Conservation (phyloP, 768 basidiomycete genomes). For the Mycena galericulata region DNA sequence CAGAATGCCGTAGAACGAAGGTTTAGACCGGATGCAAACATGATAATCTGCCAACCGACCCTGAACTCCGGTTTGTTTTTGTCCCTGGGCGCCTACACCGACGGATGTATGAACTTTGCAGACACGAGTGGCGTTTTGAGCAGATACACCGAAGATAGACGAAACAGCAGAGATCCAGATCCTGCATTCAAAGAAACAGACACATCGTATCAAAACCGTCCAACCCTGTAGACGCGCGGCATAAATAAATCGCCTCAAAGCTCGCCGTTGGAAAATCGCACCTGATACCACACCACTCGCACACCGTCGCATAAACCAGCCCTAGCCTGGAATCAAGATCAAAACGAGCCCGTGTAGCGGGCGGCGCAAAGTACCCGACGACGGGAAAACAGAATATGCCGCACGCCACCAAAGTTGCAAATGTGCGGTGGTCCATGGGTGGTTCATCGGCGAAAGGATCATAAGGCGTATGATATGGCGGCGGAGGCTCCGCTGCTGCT, state of each 20-base stretch:
- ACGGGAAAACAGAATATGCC: background rate
- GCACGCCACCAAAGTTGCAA: background rate
- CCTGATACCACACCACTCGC: background rate
- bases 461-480: background rate
- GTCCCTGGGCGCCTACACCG: too few species aligned
- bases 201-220: background rate
- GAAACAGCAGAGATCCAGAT: too few species aligned
- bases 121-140: too few species aligned
- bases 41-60: constrained; percentile 1
- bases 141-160: too few species aligned
- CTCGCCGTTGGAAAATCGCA: background rate
- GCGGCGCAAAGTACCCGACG: background rate
- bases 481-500: background rate
- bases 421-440: background rate
- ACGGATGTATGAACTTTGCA: too few species aligned
- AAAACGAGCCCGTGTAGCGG: background rate
- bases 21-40: too few species aligned
- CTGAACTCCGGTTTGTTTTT: background rate
- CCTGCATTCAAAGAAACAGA: background rate
- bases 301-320: background rate
- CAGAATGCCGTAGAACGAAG: background rate
- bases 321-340: background rate
- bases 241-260: background rate
- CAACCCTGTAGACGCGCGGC: background rate
- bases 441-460: background rate